phyloP scores from a whole-genome alignment of 2,329 filamentous ascomycete species.

The Dothideomycetes sp. region DNA sequence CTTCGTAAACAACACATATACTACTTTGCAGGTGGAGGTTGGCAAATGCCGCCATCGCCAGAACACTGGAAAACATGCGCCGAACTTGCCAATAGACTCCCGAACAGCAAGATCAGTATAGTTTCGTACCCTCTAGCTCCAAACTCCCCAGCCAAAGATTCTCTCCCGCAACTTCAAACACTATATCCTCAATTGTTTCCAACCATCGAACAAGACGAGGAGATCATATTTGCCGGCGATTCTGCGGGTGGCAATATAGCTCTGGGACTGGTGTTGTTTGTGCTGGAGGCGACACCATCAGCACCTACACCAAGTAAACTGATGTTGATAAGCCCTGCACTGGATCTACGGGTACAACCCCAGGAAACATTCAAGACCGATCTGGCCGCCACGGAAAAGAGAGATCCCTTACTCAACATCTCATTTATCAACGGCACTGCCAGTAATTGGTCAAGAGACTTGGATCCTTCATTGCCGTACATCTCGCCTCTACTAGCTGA shows the following conservation, averaged over 20 bases:
- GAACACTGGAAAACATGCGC: slow-evolving; percentile 46
- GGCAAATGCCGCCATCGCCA: slow-evolving; percentile 41
- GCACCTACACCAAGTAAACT: slow-evolving; percentile 28
- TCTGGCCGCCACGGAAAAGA: slow-evolving; percentile 31
- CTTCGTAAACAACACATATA: slow-evolving; percentile 34
- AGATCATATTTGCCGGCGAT: slow-evolving; percentile 45
- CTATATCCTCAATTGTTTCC: slow-evolving; percentile 37
- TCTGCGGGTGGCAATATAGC: slow-evolving; percentile 48
- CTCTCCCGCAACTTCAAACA: slow-evolving; percentile 40
- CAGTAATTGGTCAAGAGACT: slow-evolving; percentile 33
- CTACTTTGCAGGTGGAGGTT: slow-evolving; percentile 50
- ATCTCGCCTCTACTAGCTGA: slow-evolving; percentile 42
- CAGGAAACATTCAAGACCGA: slow-evolving; percentile 29
- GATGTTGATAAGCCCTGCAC: slow-evolving; percentile 41
- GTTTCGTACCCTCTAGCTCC: slow-evolving; percentile 49
- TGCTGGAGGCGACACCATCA: slow-evolving; percentile 26
- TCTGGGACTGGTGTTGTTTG: slow-evolving; percentile 33
- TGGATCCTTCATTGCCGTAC: slow-evolving; percentile 34
- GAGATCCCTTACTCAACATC: slow-evolving; percentile 40
- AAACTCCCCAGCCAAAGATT: slow-evolving; percentile 38
- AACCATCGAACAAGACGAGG: slow-evolving; percentile 29
- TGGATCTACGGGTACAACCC: slow-evolving; percentile 35
- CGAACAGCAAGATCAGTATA: slow-evolving; percentile 36
- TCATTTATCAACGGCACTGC: slow-evolving; percentile 35
- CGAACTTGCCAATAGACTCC: slow-evolving; percentile 36